phyloP scores from a whole-genome alignment of 2,329 filamentous ascomycete species.

The Curvularia hawaiiensis region DNA sequence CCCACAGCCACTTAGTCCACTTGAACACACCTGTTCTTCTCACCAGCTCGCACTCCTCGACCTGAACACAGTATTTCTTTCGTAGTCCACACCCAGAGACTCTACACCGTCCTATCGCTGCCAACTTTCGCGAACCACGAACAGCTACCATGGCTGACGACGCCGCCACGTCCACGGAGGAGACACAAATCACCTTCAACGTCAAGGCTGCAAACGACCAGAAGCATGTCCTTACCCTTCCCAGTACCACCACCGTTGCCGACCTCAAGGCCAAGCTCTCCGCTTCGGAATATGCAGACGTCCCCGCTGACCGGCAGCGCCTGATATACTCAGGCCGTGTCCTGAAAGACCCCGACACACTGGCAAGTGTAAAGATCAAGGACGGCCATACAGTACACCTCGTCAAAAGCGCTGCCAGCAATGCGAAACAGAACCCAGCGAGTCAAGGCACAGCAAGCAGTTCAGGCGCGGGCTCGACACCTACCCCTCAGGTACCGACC shows the following conservation, averaged over 20 bases:
- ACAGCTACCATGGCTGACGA: conserved; percentile 66
- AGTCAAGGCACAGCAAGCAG: conserved; percentile 52
- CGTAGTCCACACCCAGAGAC: background rate
- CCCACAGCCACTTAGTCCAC: conserved; percentile 7
- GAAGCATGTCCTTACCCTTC: conserved; percentile 81
- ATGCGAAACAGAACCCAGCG: conserved; percentile 64
- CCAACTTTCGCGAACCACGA: conserved; percentile 8
- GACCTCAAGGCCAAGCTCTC: conserved; percentile 92
- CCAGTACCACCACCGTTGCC: conserved; percentile 74
- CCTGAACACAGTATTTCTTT: conserved; percentile 10
- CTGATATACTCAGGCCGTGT: conserved; percentile 97
- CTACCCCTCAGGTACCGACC: conserved; percentile 67
- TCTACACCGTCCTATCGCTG: conserved; percentile 13
- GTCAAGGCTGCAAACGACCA: conserved; percentile 95
- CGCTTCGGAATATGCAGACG: conserved; percentile 79
- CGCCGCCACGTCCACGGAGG: conserved; percentile 58
- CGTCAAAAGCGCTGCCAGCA: conserved; percentile 95
- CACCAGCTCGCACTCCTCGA: conserved; percentile 2
- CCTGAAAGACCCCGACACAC: conserved; percentile 89
- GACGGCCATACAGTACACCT: conserved; percentile 93
- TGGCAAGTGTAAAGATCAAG: conserved; percentile 92
- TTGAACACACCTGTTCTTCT: conserved; percentile 15
- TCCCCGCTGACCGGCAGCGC: conserved; percentile 86
- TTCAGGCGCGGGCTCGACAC: conserved; percentile 48
- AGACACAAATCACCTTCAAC: conserved; percentile 89